Evolutionary conservation across 306 rosid genomes (phyloP).

Genomic region (Lablab purpureus): DNA sequence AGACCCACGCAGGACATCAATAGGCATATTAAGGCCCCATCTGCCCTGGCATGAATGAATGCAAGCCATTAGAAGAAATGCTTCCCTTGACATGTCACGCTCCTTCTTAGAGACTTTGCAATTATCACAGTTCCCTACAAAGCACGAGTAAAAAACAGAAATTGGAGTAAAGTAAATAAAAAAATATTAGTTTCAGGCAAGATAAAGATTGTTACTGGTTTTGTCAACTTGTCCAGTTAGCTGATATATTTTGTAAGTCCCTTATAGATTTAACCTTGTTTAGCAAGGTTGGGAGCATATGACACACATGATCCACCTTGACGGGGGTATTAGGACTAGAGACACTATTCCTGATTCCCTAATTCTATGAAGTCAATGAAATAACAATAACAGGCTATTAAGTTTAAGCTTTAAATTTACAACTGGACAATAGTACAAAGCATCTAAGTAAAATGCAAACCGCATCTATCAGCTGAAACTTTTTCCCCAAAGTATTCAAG

Average conservation of each 20-base stretch:
- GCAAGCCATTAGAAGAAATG: constrained; percentile 90
- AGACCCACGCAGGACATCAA: constrained; percentile 90
- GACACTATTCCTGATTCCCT: not conserved
- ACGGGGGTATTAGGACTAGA: constrained; percentile 14
- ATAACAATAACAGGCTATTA: constrained; percentile 13
- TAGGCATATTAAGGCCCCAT: constrained; percentile 89
- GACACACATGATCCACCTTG: constrained; percentile 30
- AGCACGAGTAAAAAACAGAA: constrained; percentile 40
- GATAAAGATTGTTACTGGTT: constrained; percentile 21
- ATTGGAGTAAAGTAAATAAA: not conserved
- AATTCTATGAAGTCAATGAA: constrained; percentile 21
- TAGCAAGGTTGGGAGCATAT: constrained; percentile 1
- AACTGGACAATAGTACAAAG: constrained; percentile 35
- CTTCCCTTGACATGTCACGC: constrained; percentile 85
- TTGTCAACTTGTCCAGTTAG: constrained; percentile 33
- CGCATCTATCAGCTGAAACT: constrained; percentile 69
- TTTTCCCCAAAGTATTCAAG: constrained; percentile 86
- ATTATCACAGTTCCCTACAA: constrained; percentile 87
- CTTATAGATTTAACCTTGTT: not conserved
- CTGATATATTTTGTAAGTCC: constrained; percentile 5
- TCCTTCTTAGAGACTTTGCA: constrained; percentile 69
- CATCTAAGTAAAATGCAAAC: constrained; percentile 58
- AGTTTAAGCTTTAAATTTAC: constrained; percentile 22
- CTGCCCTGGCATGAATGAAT: constrained; percentile 70
- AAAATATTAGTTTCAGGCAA: not conserved